These are phyloP conservation scores for Linum usitatissimum DNA, from an alignment of 345 rosid genomes.

Conservation along the genomic window DNA sequence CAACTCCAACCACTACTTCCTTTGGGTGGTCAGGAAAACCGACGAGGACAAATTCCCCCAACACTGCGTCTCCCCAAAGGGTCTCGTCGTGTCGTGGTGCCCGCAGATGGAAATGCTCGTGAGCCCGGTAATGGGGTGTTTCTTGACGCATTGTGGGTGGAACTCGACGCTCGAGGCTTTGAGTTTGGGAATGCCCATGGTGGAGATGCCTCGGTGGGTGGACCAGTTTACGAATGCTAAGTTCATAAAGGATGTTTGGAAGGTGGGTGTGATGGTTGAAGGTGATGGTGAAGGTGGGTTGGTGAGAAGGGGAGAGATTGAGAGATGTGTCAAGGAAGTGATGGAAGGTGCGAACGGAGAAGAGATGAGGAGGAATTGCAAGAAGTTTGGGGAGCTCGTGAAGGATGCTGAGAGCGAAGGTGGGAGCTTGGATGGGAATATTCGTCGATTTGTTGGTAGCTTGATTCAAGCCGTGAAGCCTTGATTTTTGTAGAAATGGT, in stretches of 20 bases:
- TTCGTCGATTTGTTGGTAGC: background rate
- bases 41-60: constrained; percentile 16
- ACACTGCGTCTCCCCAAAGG: constrained; percentile 8
- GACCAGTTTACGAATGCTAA: constrained; percentile 44
- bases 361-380: background rate
- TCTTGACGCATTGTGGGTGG: constrained; percentile 43
- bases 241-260: constrained; percentile 37
- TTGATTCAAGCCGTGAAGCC: background rate
- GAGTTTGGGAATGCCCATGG: constrained; percentile 38
- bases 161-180: constrained; percentile 37
- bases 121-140: constrained; percentile 34
- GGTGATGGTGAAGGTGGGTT: constrained; percentile 10
- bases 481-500: no score
- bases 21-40: constrained; percentile 29
- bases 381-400: background rate
- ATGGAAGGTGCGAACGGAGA: background rate
- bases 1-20: constrained; percentile 26
- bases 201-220: constrained; percentile 26
- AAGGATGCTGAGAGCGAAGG: background rate
- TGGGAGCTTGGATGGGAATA: background rate
- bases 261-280: constrained; percentile 30
- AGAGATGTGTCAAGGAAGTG: constrained; percentile 12
- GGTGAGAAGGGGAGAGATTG: constrained; percentile 25
- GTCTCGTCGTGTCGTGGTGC: constrained; percentile 36
- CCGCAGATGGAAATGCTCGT: constrained; percentile 39